Evolutionary conservation across 805 yeast species (phyloP), one percentile per base, ranked within the genome.

Genomic region (Metschnikowia anglica): DNA sequence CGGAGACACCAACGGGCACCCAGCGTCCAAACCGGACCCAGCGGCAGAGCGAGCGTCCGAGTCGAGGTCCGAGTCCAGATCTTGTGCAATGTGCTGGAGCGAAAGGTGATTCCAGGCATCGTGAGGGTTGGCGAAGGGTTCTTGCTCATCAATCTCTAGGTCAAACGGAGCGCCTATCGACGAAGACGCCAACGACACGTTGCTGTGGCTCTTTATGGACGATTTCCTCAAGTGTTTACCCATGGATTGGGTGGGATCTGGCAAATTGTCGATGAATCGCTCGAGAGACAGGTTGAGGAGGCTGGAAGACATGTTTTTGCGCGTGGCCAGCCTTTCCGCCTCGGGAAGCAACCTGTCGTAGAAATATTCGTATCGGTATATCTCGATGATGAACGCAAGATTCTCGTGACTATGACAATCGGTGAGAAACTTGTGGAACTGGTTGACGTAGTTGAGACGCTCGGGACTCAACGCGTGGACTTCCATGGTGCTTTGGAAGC

Each of bases 321-420:
- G 28, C 7, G 46, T 38, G 26, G 43, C 35, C 33, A 45, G 43
- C 16, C 43, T 41, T 15, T 43, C 15, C 5, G 24, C 16, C 12
- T 24, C 37, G 12, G 60, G 55, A 17, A 37, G 45, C 13, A 54
- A 41, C 29, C 52, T 47, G 37, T 69, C 72, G 63, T 70, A 71
- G 39, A 61, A 62, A 54, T 67, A 62, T 48, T 75, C 78, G 54
- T 75, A 75, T 37, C 66, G 68, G 54, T 56, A 73, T 13, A 74
- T 72, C 43, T 70, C 73, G 4, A 74, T 62, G 23, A 75, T 55
- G 46, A 75, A 75, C 33, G 62, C 55, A 30, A 75, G 60, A 54
- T 72, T 74, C 53, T 75, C 80, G 39, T 61, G 63, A 52, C 76
- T 69, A 47, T 75, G 79, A 25, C 66, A 58, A n/a, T 60, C 55